Evolutionary conservation across 768 basidiomycete genomes (phyloP), one percentile per base, ranked within the genome.

Genomic region (Leccinum obscurum): DNA sequence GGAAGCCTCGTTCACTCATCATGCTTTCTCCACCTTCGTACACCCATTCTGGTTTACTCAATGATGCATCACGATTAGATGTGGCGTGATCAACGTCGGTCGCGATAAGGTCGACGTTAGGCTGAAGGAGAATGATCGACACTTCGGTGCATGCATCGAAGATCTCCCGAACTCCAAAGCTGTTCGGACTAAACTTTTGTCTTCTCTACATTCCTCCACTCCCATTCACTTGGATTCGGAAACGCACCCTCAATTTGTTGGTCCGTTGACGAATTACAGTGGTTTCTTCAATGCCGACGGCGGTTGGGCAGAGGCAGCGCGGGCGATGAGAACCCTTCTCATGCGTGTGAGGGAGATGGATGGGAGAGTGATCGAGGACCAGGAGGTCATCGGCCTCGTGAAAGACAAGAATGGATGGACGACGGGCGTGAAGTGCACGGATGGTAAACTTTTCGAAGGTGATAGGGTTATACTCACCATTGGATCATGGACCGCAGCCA

Each of bases 401-500:
- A 80, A 75, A 61, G 66, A 70, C 20, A 61, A 64, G 37, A 67
- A 68, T 60, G 76, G 78, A 34, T 77, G 60, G 64, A 84, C 83
- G 20, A 77, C 68, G 2, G 92, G 90, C 3, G 90, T 93, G 5
- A 72, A 73, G 32, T 86, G 90, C 62, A 72, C 72, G 22, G 84
- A 87, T 68, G 91, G 88, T 8, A 76, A 77, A 3, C 62, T 70
- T 11, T 81, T 85, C 63, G 65, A 75, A 15, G 89, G 87, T 1
- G 82, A 87, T 56, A 64, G 85, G 52, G 81, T 93, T 8, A 77
- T 96, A 30, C 71, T 95, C 35, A 85, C 92, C 8, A 77, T 86
- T 14, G 93, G 94, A 24, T 83, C 89, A 6, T 97, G 95, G 96
- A 94, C 93, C 1, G 85, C 91, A 9, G 87, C 88, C 2, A 72